Evolutionary conservation across 1,139 yeast species (phyloP), one percentile per base, ranked within the genome.

Genomic region (Blastobotrys arbuscula): DNA sequence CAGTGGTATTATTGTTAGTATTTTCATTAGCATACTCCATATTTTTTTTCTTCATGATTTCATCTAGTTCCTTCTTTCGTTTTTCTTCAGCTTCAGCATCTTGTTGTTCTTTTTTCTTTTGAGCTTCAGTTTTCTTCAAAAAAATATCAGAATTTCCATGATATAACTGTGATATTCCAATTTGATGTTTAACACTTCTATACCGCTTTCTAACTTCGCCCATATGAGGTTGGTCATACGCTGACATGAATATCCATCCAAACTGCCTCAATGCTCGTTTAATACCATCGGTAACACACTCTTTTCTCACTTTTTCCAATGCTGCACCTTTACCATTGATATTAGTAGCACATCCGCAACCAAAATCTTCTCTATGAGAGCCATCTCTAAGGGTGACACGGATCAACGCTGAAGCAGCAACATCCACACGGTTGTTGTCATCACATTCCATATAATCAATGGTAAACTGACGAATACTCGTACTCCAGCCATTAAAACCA

Each of bases 211-310:
- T 21, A 8, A 45, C 48, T 12, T 45, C 35, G 4, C 12, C 19
- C 48, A 45, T 45, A 35, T 39, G 39, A 8, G 15, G 16, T 1
- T 31, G 2, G 21, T 45, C 48, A 30, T 45, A 45, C 1, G 48
- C 43, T 6, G 44, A 39, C 44, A 45, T 45, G 19, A 30, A 45
- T 9, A 45, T n/a, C 39, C 43, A 16, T 2, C 95, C 95, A 66
- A 84, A 85, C 60, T 83, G 81, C 51, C 94, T 72, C 55, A 85
- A 70, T 30, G 90, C 83, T 38, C 95, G 69, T 63, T 85, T 85
- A 53, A 84, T 63, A 0, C 82, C 95, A 64, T 85, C 94, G 0
- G 95, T 85, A 24, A 80, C 75, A 1, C 92, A 94, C 60, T 84
- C 90, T 58, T 85, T 85, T 58, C 79, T 78, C 59, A 87, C 70